These are phyloP conservation scores for Linnemannia zychae DNA, from an alignment of 192 early-diverging fungal genomes.

Conservation along the genomic window DNA sequence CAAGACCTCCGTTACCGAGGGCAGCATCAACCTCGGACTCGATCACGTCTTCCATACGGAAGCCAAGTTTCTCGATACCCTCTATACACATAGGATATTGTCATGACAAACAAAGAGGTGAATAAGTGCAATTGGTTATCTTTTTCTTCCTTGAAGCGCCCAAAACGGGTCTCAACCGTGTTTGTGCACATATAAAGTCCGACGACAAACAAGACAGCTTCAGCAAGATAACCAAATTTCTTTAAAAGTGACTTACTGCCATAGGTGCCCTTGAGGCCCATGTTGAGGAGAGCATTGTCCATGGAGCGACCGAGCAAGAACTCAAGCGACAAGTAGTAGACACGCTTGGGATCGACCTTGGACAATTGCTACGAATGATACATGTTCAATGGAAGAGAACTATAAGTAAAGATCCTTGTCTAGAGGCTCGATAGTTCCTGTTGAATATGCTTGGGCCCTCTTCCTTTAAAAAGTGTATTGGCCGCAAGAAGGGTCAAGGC, in stretches of 20 bases:
- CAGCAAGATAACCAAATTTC: too few relatives aligned
- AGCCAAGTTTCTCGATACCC: slow-evolving; percentile 83
- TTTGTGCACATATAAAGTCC: not conserved
- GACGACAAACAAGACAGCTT: not conserved
- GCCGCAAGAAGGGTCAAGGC: not conserved
- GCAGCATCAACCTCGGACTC: slow-evolving; percentile 97
- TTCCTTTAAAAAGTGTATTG: not conserved
- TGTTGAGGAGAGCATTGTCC: slow-evolving; percentile 95
- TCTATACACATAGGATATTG: slow-evolving; percentile 38
- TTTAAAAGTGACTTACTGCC: slow-evolving; percentile 61
- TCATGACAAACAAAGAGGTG: not conserved
- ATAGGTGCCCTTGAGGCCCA: slow-evolving; percentile 87
- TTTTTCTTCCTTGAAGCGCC: not conserved
- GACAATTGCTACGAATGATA: slow-evolving; percentile 67
- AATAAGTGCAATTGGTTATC: slow-evolving; percentile 9
- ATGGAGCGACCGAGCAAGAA: slow-evolving; percentile 97
- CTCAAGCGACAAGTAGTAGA: slow-evolving; percentile 98
- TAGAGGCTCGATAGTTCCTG: not conserved
- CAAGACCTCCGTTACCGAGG: slow-evolving; percentile 97
- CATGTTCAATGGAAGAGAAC: not conserved
- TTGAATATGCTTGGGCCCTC: not conserved
- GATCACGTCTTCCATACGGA: slow-evolving; percentile 92
- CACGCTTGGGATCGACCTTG: slow-evolving; percentile 88
- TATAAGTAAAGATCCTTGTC: not conserved
- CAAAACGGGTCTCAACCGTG: not conserved